Evolutionary conservation across 140 eudicot genomes (phyloP), one percentile per base, ranked within the genome.

Genomic region (Ambrosia hybrid): DNA sequence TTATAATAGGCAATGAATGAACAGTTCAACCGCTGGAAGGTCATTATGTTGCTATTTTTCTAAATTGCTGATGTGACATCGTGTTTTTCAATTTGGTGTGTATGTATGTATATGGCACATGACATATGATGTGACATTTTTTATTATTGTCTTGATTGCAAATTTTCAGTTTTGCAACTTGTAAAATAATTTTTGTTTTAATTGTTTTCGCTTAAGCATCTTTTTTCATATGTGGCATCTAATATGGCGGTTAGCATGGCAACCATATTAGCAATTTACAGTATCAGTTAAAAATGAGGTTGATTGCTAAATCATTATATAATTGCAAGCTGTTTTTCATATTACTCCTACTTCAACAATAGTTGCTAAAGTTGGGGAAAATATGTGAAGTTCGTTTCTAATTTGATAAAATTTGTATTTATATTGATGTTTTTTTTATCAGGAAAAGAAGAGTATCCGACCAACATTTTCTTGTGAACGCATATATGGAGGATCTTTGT

Each of bases 391-490:
- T 60, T 34, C 5, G 17, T 60, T 60, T 60, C 67, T 34, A 3
- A 1, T 57, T 60, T 10, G 0, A 33, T 60, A 12, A 34, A 11
- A 3, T 58, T 60, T 52, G 14, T 37, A 43, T 63, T 52, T 62
- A 52, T 55, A 53, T 72, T 57, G 62, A 56, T 56, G 53, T 13
- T 70, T 5, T 65, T 56, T n/a, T n/a, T 14, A 65, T 12, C 89
- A 91, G 97, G 97, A 91, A 82, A 91, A 83, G 89, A 91, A 86
- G 87, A 91, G 96, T 59, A 84, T 91, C 75, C 83, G 97, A 2
- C 97, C 97, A 51, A 86, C 96, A 26, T 91, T 91, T 81, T 86
- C 97, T 68, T 96, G 96, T 3, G 97, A 91, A 74, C 96, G 81
- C 73, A 84, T 91, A 39, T 88, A 73, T 57, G 97, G 97, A 37